Evolutionary conservation across 1,139 yeast species (phyloP).

Genomic region (Pichia sp.): DNA sequence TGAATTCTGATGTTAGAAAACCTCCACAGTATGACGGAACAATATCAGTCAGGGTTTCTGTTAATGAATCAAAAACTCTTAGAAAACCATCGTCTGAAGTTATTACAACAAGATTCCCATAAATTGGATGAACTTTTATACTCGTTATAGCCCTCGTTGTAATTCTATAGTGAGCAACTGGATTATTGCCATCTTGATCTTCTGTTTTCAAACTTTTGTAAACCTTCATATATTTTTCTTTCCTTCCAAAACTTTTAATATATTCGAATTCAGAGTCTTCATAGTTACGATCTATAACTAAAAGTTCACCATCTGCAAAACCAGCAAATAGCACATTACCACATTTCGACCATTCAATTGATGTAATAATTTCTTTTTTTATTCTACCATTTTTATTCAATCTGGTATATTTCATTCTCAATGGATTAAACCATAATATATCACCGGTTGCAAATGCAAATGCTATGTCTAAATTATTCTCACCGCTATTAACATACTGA

Average conservation of each 20-base stretch:
- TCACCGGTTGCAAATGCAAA: slow-evolving; percentile 50
- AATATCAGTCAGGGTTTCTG: slow-evolving; percentile 48
- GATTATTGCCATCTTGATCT: slow-evolving; percentile 27
- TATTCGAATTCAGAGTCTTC: slow-evolving; percentile 30
- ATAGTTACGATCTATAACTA: slow-evolving; percentile 27
- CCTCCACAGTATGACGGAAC: slow-evolving; percentile 69
- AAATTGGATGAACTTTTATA: slow-evolving; percentile 42
- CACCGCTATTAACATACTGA: slow-evolving; percentile 24
- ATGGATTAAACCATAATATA: slow-evolving; percentile 48
- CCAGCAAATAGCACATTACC: slow-evolving; percentile 29
- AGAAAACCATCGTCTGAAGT: slow-evolving; percentile 65
- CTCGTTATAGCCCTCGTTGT: slow-evolving; percentile 53
- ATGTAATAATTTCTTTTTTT: slow-evolving; percentile 28
- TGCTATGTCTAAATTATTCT: slow-evolving; percentile 39
- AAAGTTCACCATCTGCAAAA: slow-evolving; percentile 31
- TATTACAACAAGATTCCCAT: slow-evolving; percentile 36
- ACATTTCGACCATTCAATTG: slow-evolving; percentile 27
- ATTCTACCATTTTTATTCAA: slow-evolving; percentile 43
- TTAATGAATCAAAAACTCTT: slow-evolving; percentile 47
- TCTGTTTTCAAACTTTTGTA: slow-evolving; percentile 12
- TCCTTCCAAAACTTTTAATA: slow-evolving; percentile 4
- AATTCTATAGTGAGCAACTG: slow-evolving; percentile 57
- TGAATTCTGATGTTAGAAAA: slow-evolving; percentile 47
- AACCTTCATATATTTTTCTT: slow-evolving; percentile 17
- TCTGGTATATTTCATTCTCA: slow-evolving; percentile 40